Conservation (phyloP, 2,329 filamentous ascomycete genomes). For the Talaromyces sp. region DNA sequence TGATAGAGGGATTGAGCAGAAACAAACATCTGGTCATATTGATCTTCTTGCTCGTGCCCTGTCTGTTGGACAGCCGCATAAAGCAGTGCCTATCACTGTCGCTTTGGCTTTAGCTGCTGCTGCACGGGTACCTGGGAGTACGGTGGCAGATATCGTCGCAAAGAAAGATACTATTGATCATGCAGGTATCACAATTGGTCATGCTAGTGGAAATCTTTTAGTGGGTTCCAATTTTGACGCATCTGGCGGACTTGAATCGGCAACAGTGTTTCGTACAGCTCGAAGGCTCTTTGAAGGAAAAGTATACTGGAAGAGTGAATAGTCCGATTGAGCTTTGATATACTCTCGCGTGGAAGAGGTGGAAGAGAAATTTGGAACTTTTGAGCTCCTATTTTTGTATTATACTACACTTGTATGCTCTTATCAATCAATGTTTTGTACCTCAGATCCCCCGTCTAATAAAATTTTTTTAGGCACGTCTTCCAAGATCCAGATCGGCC, state of each 20-base stretch:
- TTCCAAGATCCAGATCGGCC: constrained; percentile 45
- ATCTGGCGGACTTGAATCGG: constrained; percentile 38
- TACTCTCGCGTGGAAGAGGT: too few species aligned
- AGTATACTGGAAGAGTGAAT: constrained; percentile 43
- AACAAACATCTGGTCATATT: constrained; percentile 38
- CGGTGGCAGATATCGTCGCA: constrained; percentile 38
- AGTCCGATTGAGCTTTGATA: neutral
- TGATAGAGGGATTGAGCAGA: constrained; percentile 11
- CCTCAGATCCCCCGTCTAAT: neutral
- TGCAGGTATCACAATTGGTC: constrained; percentile 46
- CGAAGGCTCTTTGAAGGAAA: constrained; percentile 52
- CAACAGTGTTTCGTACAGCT: constrained; percentile 53
- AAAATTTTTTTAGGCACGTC: constrained; percentile 15
- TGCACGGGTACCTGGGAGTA: constrained; percentile 48
- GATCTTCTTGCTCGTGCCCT: constrained; percentile 54
- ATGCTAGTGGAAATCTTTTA: constrained; percentile 52
- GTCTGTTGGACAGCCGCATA: constrained; percentile 60
- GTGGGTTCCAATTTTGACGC: constrained; percentile 46
- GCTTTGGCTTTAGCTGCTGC: constrained; percentile 56
- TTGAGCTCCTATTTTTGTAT: neutral
- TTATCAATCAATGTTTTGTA: too few species aligned
- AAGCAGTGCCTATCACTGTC: constrained; percentile 59
- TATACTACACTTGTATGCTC: neutral
- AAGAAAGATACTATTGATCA: constrained; percentile 27
- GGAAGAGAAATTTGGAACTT: too few species aligned